A percentile compares a stretch with the other conserved stretches of the same genome.
These are phyloP conservation scores for Glebionis coronaria DNA, from an alignment of 129 eudicot genomes.

Conservation along the genomic window DNA sequence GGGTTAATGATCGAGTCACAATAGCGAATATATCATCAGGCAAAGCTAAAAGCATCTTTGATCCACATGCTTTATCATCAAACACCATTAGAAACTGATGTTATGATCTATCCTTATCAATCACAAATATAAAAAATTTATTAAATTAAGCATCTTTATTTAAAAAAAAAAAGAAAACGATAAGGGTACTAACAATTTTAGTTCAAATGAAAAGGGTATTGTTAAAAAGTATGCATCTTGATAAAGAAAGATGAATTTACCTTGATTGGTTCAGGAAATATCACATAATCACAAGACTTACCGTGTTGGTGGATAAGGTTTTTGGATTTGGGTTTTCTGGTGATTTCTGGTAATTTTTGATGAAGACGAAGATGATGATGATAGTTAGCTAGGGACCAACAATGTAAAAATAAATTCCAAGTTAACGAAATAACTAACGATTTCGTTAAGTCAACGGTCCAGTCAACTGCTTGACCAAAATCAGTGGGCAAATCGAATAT, in stretches of 20 bases:
- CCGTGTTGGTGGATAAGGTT: too few species aligned
- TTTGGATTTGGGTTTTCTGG: too few species aligned
- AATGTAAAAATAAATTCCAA: too few species aligned
- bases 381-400: too few species aligned
- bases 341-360: too few species aligned
- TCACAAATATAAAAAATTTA: slow-evolving; percentile 16
- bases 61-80: slow-evolving; percentile 48
- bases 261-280: slow-evolving; percentile 21
- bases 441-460: too few species aligned
- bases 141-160: slow-evolving; percentile 26
- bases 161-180: slow-evolving; percentile 8
- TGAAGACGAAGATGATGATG: too few species aligned
- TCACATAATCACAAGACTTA: slow-evolving; percentile 20
- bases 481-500: too few species aligned
- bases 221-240: slow-evolving; percentile 22
- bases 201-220: slow-evolving; percentile 16
- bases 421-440: too few species aligned
- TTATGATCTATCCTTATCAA: slow-evolving; percentile 17
- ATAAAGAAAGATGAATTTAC: slow-evolving; percentile 24
- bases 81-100: slow-evolving; percentile 28
- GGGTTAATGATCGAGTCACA: slow-evolving; percentile 55
- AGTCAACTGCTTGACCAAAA: too few species aligned
- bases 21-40: slow-evolving; percentile 76
- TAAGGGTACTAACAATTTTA: slow-evolving; percentile 14
- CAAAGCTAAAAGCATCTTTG: slow-evolving; percentile 62